Conservation (phyloP, 441 rosid genomes). For the Jatropha multifida region DNA sequence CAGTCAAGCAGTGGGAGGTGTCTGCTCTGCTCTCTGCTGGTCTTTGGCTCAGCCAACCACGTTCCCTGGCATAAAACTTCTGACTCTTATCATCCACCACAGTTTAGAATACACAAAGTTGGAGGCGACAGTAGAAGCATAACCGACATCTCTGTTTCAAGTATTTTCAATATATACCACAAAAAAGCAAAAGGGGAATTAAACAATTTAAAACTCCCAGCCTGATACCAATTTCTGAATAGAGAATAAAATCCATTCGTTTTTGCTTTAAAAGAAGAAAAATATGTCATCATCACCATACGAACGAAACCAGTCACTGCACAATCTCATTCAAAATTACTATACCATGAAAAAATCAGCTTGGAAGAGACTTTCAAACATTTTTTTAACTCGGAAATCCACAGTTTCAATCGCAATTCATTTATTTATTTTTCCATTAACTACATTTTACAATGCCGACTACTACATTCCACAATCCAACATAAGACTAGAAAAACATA, state of each 20-base stretch:
- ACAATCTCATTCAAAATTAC: not conserved
- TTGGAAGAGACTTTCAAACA: not conserved
- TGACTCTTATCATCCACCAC: not conserved
- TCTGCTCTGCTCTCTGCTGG: not conserved
- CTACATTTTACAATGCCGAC: not conserved
- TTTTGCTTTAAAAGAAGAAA: not conserved
- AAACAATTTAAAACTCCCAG: too few relatives aligned
- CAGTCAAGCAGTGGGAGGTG: not conserved
- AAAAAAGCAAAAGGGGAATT: too few relatives aligned
- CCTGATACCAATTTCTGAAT: too few relatives aligned
- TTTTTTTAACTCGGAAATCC: not conserved
- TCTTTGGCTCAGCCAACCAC: not conserved
- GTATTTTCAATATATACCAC: too few relatives aligned
- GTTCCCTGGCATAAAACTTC: not conserved
- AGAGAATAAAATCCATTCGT: not conserved
- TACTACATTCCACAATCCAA: not conserved
- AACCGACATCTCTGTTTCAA: too few relatives aligned
- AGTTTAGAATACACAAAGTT: too few relatives aligned
- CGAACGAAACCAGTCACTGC: not conserved
- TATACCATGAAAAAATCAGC: not conserved
- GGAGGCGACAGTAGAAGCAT: too few relatives aligned
- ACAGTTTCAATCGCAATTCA: not conserved
- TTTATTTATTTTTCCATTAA: not conserved
- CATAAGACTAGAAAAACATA: not conserved
- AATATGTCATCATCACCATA: not conserved